Conservation (phyloP, 306 rosid genomes). For the Cucurbita maxima region DNA sequence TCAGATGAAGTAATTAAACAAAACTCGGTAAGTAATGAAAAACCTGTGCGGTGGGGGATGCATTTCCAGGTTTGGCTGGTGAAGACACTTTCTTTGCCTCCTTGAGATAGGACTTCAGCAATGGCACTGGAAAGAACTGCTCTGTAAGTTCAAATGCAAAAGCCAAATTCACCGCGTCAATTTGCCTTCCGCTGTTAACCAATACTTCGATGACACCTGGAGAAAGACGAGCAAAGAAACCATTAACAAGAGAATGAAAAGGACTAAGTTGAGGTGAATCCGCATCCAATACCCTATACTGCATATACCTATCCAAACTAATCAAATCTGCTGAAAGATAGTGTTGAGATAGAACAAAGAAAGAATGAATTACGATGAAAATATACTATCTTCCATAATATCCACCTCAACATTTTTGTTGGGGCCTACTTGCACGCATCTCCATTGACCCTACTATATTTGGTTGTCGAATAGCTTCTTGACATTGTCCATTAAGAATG, state of each 20-base stretch:
- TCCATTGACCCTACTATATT: not conserved
- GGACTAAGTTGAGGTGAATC: not conserved
- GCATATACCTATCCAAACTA: not conserved
- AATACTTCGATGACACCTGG: slow-evolving; percentile 79
- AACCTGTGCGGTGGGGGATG: slow-evolving; percentile 74
- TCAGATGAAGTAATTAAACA: not conserved
- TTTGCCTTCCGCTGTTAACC: slow-evolving; percentile 78
- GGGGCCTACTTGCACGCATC: not conserved
- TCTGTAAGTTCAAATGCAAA: slow-evolving; percentile 72
- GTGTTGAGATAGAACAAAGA: not conserved
- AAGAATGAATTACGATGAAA: not conserved
- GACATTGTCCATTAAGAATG: not conserved
- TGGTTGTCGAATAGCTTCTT: not conserved
- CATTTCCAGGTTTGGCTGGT: slow-evolving; percentile 54
- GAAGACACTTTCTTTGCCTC: slow-evolving; percentile 75
- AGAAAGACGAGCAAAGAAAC: slow-evolving; percentile 15
- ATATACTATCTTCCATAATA: not conserved
- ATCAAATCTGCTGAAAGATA: not conserved
- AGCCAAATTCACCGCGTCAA: slow-evolving; percentile 94
- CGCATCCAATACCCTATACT: not conserved
- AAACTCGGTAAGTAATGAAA: not conserved
- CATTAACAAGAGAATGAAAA: not conserved
- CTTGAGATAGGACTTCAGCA: slow-evolving; percentile 77
- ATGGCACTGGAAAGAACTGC: slow-evolving; percentile 63
- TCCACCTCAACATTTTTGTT: not conserved